Evolutionary conservation across 306 rosid genomes (phyloP), one percentile per base, ranked within the genome.

Genomic region (Cicer yamashitae): DNA sequence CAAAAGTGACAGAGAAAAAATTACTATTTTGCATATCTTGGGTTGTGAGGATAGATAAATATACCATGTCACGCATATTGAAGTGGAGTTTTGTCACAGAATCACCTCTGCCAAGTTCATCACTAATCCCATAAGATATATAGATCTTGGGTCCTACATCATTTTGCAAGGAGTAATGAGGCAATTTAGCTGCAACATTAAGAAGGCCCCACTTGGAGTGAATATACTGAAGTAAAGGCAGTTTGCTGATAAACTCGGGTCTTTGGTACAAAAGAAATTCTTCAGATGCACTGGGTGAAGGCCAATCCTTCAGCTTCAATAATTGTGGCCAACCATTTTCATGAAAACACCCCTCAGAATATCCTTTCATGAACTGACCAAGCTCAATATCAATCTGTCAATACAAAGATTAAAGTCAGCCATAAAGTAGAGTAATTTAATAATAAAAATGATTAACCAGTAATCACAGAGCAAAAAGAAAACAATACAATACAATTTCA

Each of bases 131-230:
- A 82, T 96, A 90, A 70, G 93, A 87, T 76, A 92, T 84, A 80
- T 88, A 89, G 70, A 92, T 92, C 89, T 92, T 96, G 64, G 98
- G 99, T 57, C 99, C 99, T 63, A 88, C 99, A 12, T 96, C 98
- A 84, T 92, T 96, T 84, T 92, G 97, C 84, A 96, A 84, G 82
- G 99, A 96, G 89, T 89, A 96, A 79, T 96, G 99, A 70, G 99
- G 99, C 89, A 92, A 75, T 82, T 96, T 96, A 73, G 99, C 98
- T 66, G 98, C 97, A 86, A 96, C 99, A 82, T 96, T 96, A 44
- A 96, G 93, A 87, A 96, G 92, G 86, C 99, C 99, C 97, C 96
- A 92, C 83, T 92, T 92, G 57, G 97, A 90, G 91, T 92, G 99
- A 70, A 96, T 92, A 81, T 90, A 96, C 91, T 96, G 92, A 40